A percentile compares a stretch with the other conserved stretches of the same genome.
Evolutionary conservation across 192 early-diverging fungal genomes (phyloP).

Genomic region (Funneliformis geosporum): DNA sequence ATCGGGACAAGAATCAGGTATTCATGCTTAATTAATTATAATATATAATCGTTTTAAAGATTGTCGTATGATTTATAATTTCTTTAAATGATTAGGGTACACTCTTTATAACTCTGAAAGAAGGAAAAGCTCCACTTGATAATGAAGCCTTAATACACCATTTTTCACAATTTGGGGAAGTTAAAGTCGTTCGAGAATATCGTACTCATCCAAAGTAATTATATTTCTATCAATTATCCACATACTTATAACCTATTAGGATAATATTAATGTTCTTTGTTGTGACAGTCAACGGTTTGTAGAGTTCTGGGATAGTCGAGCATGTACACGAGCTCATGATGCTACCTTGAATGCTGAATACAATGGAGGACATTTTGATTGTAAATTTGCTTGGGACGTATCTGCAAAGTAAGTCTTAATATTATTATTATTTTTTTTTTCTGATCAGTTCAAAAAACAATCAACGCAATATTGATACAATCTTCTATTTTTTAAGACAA

Average conservation of each 20-base stretch:
- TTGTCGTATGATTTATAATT: background rate
- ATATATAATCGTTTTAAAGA: background rate
- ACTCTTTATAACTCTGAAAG: constrained; percentile 46
- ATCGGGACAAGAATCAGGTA: constrained; percentile 52
- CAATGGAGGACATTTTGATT: constrained; percentile 15
- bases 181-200: constrained; percentile 44
- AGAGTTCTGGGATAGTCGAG: constrained; percentile 48
- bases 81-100: constrained; percentile 44
- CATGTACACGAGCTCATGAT: constrained; percentile 36
- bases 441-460: background rate
- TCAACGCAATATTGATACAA: background rate
- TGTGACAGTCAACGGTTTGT: constrained; percentile 43
- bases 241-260: background rate
- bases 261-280: background rate
- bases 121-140: constrained; percentile 33
- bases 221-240: background rate
- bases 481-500: background rate
- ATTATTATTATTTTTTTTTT: background rate
- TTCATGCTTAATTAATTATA: background rate
- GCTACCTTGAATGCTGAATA: constrained; percentile 1
- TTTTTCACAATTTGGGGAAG: constrained; percentile 51
- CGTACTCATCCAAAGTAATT: constrained; percentile 22
- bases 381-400: constrained; percentile 16
- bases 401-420: constrained; percentile 6
- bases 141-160: constrained; percentile 42